Conservation (phyloP, 1,284 basidiomycete genomes). For the Neolentinus lepideus region DNA sequence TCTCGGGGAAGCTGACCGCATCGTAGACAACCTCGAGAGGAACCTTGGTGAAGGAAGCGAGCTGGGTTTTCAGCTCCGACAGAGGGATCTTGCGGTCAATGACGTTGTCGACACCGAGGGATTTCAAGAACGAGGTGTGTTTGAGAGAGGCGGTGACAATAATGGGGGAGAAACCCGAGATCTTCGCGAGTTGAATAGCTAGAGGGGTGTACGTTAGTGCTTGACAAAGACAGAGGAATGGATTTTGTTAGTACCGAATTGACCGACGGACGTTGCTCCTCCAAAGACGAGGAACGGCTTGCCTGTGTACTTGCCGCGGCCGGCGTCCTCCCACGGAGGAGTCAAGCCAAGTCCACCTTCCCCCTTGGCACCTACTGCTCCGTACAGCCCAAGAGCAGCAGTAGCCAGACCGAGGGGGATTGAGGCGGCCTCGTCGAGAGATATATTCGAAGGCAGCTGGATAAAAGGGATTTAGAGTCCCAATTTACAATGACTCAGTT, state of each 20-base stretch:
- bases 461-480: slow-evolving; percentile 1
- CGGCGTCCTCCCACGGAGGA: slow-evolving; percentile 11
- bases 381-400: slow-evolving; percentile 22
- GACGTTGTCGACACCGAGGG: slow-evolving; percentile 18
- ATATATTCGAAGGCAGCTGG: slow-evolving; percentile 28
- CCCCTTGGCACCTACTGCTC: neutral
- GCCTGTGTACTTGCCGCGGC: slow-evolving; percentile 17
- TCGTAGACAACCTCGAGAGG: slow-evolving; percentile 10
- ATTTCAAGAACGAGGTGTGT: slow-evolving; percentile 18
- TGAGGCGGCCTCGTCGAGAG: slow-evolving; percentile 34
- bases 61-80: neutral
- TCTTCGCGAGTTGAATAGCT: slow-evolving; percentile 20
- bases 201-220: neutral
- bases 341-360: slow-evolving; percentile 9
- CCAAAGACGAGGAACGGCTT: slow-evolving; percentile 27
- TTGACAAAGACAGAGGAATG: slow-evolving; percentile 10
- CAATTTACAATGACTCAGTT: slow-evolving; percentile 2
- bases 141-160: slow-evolving; percentile 18
- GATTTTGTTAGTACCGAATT: slow-evolving; percentile 19
- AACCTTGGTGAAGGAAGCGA: slow-evolving; percentile 6
- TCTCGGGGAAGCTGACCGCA: slow-evolving; percentile 5
- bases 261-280: slow-evolving; percentile 29
- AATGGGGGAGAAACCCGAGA: slow-evolving; percentile 15
- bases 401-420: slow-evolving; percentile 18
- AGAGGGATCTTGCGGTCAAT: slow-evolving; percentile 11